These are phyloP conservation scores for Globisporangium irregulare DNA, from an alignment of 352 stramenopile species.

Conservation along the genomic window DNA sequence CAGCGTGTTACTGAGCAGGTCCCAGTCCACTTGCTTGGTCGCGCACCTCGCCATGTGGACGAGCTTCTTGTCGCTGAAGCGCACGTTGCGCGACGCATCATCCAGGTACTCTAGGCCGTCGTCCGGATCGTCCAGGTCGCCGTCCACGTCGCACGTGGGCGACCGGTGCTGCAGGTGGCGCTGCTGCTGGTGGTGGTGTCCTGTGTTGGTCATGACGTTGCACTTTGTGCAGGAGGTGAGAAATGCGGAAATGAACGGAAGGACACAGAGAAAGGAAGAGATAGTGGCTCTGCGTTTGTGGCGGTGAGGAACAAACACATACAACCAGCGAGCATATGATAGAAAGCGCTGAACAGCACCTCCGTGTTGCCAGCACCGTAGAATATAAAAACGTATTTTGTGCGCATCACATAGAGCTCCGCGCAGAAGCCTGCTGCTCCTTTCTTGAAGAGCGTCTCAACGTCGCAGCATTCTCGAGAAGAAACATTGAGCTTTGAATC, in stretches of 20 bases:
- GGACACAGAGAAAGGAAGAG: not conserved
- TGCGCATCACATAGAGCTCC: not conserved
- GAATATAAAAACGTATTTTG: not conserved
- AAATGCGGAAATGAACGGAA: not conserved
- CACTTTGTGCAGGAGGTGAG: not conserved
- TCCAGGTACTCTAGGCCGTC: not conserved
- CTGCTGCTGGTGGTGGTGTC: not conserved
- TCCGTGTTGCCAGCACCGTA: not conserved
- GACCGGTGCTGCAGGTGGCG: not conserved
- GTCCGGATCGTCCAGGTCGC: not conserved
- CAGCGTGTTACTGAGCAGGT: not conserved
- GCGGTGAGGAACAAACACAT: not conserved
- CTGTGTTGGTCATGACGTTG: not conserved
- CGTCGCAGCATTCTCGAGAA: not conserved
- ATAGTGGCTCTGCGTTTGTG: not conserved
- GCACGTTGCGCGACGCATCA: not conserved
- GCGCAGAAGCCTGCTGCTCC: not conserved
- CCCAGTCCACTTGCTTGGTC: not conserved
- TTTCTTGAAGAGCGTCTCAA: not conserved
- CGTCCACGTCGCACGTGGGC: not conserved
- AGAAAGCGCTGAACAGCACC: not conserved
- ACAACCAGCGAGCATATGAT: not conserved
- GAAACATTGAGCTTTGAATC: not conserved
- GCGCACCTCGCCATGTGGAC: not conserved
- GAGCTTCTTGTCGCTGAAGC: not conserved